Conservation (phyloP, 495 filamentous ascomycete genomes). For the Darksidea phi region DNA sequence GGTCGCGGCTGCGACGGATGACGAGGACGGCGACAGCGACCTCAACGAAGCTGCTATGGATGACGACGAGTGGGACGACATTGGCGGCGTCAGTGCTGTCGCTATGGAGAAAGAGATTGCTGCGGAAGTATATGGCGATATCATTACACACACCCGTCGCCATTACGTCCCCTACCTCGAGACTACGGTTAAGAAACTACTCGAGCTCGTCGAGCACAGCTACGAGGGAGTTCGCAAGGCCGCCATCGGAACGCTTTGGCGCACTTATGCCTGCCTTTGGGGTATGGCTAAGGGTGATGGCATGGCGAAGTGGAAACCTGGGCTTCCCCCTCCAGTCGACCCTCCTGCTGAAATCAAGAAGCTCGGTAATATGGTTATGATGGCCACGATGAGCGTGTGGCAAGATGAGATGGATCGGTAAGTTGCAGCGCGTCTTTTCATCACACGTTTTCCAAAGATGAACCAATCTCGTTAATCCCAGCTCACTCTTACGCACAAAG, state of each 20-base stretch:
- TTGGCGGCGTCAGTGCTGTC: slow-evolving; percentile 75
- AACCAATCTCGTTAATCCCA: slow-evolving; percentile 89
- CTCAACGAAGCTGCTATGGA: slow-evolving; percentile 47
- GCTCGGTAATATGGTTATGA: slow-evolving; percentile 83
- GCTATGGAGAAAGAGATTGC: slow-evolving; percentile 97
- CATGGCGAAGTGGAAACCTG: slow-evolving; percentile 82
- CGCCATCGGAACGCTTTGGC: slow-evolving; percentile 85
- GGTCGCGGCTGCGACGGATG: slow-evolving; percentile 53
- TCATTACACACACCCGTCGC: slow-evolving; percentile 77
- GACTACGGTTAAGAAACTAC: slow-evolving; percentile 78
- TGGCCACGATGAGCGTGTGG: slow-evolving; percentile 81
- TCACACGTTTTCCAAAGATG: slow-evolving; percentile 66
- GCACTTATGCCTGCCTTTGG: slow-evolving; percentile 90
- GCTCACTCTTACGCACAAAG: slow-evolving; percentile 93
- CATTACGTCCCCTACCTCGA: slow-evolving; percentile 84
- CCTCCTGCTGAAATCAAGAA: slow-evolving; percentile 75
- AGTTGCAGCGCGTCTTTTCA: slow-evolving; percentile 46
- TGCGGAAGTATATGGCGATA: slow-evolving; percentile 87
- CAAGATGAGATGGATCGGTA: slow-evolving; percentile 90
- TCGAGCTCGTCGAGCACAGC: slow-evolving; percentile 76
- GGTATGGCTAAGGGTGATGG: slow-evolving; percentile 76
- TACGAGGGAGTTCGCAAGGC: slow-evolving; percentile 94
- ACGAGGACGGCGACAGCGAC: slow-evolving; percentile 40
- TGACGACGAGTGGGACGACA: slow-evolving; percentile 82
- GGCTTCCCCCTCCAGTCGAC: slow-evolving; percentile 76